A percentile compares a stretch with the other conserved stretches of the same genome.
phyloP scores from a whole-genome alignment of 768 basidiomycete genomes.

The Russula vinacea region DNA sequence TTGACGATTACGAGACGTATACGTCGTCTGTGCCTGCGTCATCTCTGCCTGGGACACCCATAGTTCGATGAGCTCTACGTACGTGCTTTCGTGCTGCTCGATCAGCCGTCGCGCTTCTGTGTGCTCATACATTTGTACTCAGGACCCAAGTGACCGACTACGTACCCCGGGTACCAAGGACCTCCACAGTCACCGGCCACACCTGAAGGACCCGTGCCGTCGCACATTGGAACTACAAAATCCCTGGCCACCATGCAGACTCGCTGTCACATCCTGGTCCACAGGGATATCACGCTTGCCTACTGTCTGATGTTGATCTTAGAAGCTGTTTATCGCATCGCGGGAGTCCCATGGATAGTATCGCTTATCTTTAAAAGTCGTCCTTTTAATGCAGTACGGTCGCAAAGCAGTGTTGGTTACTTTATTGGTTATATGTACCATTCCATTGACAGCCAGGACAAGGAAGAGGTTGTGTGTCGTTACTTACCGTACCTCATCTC shows the following conservation, averaged over 20 bases:
- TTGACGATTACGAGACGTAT: background rate
- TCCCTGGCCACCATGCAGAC: background rate
- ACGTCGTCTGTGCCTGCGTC: background rate
- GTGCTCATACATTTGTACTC: background rate
- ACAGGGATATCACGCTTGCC: conserved; percentile 8
- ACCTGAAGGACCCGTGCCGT: background rate
- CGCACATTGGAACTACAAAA: background rate
- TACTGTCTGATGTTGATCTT: background rate
- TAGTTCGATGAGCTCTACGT: conserved; percentile 17
- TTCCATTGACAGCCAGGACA: background rate
- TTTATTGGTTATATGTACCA: background rate
- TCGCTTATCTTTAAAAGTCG: background rate
- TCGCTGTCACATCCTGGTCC: no score
- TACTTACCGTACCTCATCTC: background rate
- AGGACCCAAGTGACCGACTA: conserved; percentile 20
- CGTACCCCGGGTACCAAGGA: conserved; percentile 9
- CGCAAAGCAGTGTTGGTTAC: background rate
- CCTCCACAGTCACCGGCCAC: background rate
- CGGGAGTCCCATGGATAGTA: background rate
- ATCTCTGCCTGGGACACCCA: background rate
- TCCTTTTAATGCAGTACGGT: background rate
- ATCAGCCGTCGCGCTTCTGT: background rate
- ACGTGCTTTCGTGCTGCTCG: background rate
- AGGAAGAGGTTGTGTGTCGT: background rate
- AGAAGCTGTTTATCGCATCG: background rate